Evolutionary conservation across 106 monocot species (phyloP).

Genomic region (Hemerocallis citrina): DNA sequence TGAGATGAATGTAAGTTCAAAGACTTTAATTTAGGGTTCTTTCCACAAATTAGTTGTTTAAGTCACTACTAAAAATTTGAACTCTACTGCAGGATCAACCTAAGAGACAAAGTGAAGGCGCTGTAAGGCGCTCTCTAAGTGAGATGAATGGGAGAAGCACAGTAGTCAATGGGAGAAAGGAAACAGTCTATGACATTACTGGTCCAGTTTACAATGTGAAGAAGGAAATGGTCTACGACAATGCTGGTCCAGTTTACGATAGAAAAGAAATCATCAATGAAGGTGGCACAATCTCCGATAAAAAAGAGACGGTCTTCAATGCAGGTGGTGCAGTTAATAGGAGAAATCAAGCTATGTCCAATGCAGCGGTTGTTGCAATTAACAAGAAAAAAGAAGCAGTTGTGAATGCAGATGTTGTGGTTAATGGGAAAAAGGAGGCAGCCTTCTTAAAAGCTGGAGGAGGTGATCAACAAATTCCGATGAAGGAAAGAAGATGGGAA

Average conservation of each 20-base stretch:
- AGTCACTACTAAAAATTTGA: not conserved
- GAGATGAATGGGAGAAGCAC: not conserved
- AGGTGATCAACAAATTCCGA: not conserved
- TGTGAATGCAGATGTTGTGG: not conserved
- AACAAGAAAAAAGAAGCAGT: not conserved
- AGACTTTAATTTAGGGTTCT: too few relatives aligned
- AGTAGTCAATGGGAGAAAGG: not conserved
- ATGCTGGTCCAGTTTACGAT: not conserved
- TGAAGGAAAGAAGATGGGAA: slow-evolving; percentile 6
- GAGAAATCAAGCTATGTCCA: not conserved
- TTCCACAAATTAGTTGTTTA: too few relatives aligned
- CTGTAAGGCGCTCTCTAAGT: slow-evolving; percentile 5
- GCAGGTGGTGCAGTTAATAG: not conserved
- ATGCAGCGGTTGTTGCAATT: not conserved
- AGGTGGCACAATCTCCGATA: too few relatives aligned
- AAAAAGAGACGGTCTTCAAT: not conserved
- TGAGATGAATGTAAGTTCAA: not conserved
- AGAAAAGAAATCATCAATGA: too few relatives aligned
- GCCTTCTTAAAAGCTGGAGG: not conserved
- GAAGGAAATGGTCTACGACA: not conserved
- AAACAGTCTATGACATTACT: not conserved
- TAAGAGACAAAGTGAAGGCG: slow-evolving; percentile 1
- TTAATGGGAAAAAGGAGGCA: not conserved
- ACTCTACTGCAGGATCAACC: slow-evolving; percentile 23
- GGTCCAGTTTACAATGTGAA: not conserved